A percentile compares a stretch with the other conserved stretches of the same genome.
Evolutionary conservation across 768 basidiomycete genomes (phyloP).

Genomic region (Lactifluus pinguis): DNA sequence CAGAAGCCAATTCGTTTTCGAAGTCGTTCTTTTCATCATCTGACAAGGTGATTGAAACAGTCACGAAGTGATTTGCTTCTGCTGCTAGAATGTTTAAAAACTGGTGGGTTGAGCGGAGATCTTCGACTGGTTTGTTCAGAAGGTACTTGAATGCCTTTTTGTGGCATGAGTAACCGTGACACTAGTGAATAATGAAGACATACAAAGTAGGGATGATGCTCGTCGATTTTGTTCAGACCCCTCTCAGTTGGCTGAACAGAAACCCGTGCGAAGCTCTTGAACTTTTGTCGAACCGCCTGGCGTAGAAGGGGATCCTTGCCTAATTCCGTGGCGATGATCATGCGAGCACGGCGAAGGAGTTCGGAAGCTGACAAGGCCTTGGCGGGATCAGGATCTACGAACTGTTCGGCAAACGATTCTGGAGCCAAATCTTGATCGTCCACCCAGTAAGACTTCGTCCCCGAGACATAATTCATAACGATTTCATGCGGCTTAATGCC

Average conservation of each 20-base stretch:
- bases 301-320: slow-evolving; percentile 88
- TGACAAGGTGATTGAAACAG: slow-evolving; percentile 59
- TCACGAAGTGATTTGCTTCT: slow-evolving; percentile 83
- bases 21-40: slow-evolving; percentile 54
- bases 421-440: slow-evolving; percentile 82
- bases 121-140: slow-evolving; percentile 58
- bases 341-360: slow-evolving; percentile 60
- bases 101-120: slow-evolving; percentile 64
- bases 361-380: slow-evolving; percentile 56
- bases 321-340: slow-evolving; percentile 83
- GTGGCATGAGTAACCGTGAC: slow-evolving; percentile 3
- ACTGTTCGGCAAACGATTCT: slow-evolving; percentile 77
- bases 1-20: slow-evolving; percentile 66
- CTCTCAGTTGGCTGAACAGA: slow-evolving; percentile 82
- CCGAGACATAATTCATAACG: slow-evolving; percentile 70
- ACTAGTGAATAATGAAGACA: slow-evolving; percentile 23
- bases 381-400: slow-evolving; percentile 55
- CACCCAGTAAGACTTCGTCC: slow-evolving; percentile 53
- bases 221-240: slow-evolving; percentile 68
- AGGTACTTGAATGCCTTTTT: slow-evolving; percentile 92
- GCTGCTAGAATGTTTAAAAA: slow-evolving; percentile 89
- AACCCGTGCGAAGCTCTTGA: slow-evolving; percentile 65
- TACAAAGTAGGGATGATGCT: slow-evolving; percentile 64
- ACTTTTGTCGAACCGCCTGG: slow-evolving; percentile 63
- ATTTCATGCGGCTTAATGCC: slow-evolving; percentile 77